phyloP scores from a whole-genome alignment of 257 asterid species.

The Fraxinus pennsylvanica region DNA sequence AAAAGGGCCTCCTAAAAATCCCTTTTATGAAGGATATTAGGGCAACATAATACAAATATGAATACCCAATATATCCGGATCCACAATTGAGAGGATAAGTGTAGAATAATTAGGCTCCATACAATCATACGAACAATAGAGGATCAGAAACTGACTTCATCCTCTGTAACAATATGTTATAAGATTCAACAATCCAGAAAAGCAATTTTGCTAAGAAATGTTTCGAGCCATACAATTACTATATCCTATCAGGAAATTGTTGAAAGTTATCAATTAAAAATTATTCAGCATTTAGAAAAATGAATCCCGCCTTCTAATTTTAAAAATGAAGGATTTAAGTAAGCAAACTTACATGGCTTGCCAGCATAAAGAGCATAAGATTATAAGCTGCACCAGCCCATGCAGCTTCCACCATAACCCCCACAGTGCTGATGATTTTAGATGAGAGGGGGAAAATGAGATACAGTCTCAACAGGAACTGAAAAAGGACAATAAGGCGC shows the following conservation, averaged over 20 bases:
- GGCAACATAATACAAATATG: too few relatives aligned
- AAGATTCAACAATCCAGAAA: too few relatives aligned
- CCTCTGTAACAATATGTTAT: background rate
- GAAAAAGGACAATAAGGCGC: slow-evolving; percentile 49
- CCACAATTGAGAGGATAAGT: too few relatives aligned
- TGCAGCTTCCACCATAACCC: slow-evolving; percentile 68
- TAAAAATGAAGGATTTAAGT: background rate
- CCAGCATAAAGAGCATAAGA: slow-evolving; percentile 66
- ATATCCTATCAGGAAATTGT: background rate
- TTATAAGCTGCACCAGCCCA: slow-evolving; percentile 86
- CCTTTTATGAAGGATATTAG: too few relatives aligned
- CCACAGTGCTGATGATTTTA: slow-evolving; percentile 58
- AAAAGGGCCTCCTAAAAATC: too few relatives aligned
- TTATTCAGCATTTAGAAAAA: background rate
- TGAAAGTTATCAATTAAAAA: background rate
- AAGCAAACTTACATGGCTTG: slow-evolving; percentile 62
- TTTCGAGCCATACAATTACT: background rate
- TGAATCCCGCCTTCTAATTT: background rate
- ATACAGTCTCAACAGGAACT: slow-evolving; percentile 51
- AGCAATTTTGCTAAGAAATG: background rate
- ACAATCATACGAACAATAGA: background rate
- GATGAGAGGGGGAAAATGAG: slow-evolving; percentile 64
- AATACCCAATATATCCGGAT: too few relatives aligned
- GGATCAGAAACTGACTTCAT: background rate
- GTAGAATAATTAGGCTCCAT: background rate